phyloP scores from a whole-genome alignment of 2,329 filamentous ascomycete species.

The Lachnellula hyalina region DNA sequence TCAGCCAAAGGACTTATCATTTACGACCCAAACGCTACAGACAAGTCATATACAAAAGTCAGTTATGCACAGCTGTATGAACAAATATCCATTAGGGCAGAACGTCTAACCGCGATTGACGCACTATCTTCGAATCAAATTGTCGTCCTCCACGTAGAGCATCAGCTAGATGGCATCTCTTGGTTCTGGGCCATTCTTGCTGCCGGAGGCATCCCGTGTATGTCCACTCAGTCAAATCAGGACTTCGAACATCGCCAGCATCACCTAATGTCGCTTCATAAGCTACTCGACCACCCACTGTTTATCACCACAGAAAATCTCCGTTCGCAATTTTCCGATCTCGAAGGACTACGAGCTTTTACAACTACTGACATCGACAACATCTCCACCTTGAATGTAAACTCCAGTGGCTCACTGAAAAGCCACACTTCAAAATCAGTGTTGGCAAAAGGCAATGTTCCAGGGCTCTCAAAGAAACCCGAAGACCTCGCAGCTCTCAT shows the following conservation, averaged over 20 bases:
- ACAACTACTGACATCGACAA: background rate
- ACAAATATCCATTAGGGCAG: no score
- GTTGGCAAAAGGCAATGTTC: background rate
- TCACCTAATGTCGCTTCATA: constrained; percentile 30
- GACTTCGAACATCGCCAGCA: constrained; percentile 24
- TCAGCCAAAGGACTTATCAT: no score
- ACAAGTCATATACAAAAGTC: no score
- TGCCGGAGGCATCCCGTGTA: constrained; percentile 35
- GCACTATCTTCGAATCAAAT: constrained; percentile 3
- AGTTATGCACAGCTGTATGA: no score
- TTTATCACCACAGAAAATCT: constrained; percentile 21
- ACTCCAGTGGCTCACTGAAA: no score
- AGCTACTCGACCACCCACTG: constrained; percentile 22
- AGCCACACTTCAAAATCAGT: no score
- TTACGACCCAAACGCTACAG: no score
- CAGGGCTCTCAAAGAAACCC: background rate
- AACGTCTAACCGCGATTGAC: background rate
- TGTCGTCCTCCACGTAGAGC: constrained; percentile 32
- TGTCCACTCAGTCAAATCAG: constrained; percentile 33
- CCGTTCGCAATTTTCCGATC: constrained; percentile 9
- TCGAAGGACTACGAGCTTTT: constrained; percentile 6
- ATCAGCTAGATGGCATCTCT: constrained; percentile 33
- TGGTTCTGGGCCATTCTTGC: constrained; percentile 38
- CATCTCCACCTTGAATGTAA: background rate
- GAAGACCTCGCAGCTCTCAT: constrained; percentile 36